Conservation (phyloP, 2,329 filamentous ascomycete species). For the Fusarium fujikuroi region DNA sequence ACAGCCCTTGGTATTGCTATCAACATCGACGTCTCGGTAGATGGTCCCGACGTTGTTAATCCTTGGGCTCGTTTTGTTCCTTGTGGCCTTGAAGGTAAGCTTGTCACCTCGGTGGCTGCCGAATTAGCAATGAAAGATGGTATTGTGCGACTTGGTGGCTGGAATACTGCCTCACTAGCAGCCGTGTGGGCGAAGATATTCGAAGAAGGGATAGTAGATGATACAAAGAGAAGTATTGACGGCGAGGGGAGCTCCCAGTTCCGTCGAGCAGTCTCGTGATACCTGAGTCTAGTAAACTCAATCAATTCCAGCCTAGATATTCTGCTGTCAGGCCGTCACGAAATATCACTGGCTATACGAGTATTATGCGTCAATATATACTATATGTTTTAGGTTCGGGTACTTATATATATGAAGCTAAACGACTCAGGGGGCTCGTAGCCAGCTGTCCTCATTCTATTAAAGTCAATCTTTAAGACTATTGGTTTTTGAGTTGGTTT, state of each 20-base stretch:
- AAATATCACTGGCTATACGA: background rate
- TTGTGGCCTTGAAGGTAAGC: constrained; percentile 84
- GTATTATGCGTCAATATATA: background rate
- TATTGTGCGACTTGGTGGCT: constrained; percentile 28
- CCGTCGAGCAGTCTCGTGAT: constrained; percentile 11
- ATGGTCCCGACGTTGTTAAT: constrained; percentile 53
- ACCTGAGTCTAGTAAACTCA: background rate
- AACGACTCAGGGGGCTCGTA: background rate
- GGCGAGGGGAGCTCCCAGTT: constrained; percentile 24
- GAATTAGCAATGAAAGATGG: constrained; percentile 52
- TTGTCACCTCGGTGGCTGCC: constrained; percentile 77
- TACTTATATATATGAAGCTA: background rate
- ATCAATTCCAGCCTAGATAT: background rate
- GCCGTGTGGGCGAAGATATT: constrained; percentile 49
- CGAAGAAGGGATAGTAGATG: constrained; percentile 48
- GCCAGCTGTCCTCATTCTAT: background rate
- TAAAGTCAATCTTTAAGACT: background rate
- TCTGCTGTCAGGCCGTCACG: background rate
- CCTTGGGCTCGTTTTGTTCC: constrained; percentile 81
- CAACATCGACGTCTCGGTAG: constrained; percentile 73
- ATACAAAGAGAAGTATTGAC: constrained; percentile 38
- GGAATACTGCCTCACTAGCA: constrained; percentile 47
- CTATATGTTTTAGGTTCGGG: background rate
- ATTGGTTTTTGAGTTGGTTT: no score
- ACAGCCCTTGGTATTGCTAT: constrained; percentile 86